Percentiles rank a stretch among this genome's conserved stretches.
Conservation (phyloP, 2,329 filamentous ascomycete species). For the Exutisphaerella laricina region DNA sequence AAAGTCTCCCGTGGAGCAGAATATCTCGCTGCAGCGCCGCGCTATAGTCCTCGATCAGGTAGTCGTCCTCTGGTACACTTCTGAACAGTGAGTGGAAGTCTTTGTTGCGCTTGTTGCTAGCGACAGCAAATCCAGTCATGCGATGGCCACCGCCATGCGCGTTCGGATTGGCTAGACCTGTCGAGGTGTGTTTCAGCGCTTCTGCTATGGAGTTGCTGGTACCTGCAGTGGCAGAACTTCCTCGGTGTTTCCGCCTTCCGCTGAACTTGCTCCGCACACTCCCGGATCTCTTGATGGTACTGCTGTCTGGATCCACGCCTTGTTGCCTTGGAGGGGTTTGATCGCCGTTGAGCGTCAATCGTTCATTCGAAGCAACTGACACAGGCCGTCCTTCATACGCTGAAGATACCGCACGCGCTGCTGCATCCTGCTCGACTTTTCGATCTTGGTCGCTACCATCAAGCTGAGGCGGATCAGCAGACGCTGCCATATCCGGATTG, state of each 20-base stretch:
- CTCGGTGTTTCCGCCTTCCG: slow-evolving; percentile 62
- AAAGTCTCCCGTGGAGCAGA: slow-evolving; percentile 83
- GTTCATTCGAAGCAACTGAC: slow-evolving; percentile 37
- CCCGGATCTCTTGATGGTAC: slow-evolving; percentile 49
- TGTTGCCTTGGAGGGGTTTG: slow-evolving; percentile 60
- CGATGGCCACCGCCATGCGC: slow-evolving; percentile 60
- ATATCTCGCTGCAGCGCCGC: slow-evolving; percentile 95
- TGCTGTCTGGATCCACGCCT: slow-evolving; percentile 49
- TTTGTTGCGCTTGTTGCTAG: slow-evolving; percentile 89
- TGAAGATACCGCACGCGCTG: slow-evolving; percentile 55
- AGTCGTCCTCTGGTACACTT: slow-evolving; percentile 96
- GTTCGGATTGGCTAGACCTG: slow-evolving; percentile 61
- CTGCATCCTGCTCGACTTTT: slow-evolving; percentile 55
- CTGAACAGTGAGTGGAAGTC: slow-evolving; percentile 93
- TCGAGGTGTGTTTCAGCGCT: slow-evolving; percentile 64
- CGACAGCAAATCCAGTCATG: slow-evolving; percentile 90
- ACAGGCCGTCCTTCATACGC: slow-evolving; percentile 48
- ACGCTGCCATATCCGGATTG: slow-evolving; percentile 50
- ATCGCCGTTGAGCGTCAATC: slow-evolving; percentile 45
- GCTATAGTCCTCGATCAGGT: slow-evolving; percentile 97
- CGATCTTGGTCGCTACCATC: slow-evolving; percentile 41
- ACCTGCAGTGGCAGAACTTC: slow-evolving; percentile 64
- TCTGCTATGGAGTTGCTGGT: slow-evolving; percentile 67
- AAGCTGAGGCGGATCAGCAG: slow-evolving; percentile 34
- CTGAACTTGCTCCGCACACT: slow-evolving; percentile 52